These are phyloP conservation scores for Stylonectria norvegica DNA, from an alignment of 2,329 filamentous ascomycete species.

Conservation along the genomic window DNA sequence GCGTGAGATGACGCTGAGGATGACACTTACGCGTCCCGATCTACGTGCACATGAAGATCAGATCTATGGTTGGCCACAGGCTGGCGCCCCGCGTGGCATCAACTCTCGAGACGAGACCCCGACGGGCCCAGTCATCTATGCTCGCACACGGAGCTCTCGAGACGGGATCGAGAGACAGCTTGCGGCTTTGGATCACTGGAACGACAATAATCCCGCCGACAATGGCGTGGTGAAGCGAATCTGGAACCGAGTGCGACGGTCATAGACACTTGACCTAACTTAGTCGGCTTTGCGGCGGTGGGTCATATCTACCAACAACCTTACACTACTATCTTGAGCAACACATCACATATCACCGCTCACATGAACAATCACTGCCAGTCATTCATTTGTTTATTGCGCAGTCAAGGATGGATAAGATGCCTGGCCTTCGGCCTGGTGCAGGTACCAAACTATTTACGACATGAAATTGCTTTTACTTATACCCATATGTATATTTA, in stretches of 20 bases:
- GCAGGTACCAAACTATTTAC: background rate
- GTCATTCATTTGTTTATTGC: background rate
- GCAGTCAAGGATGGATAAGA: too few species aligned
- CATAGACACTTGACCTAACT: too few species aligned
- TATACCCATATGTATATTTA: conserved; percentile 5
- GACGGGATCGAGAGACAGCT: conserved; percentile 54
- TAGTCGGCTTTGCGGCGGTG: too few species aligned
- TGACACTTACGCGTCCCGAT: conserved; percentile 91
- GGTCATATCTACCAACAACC: too few species aligned
- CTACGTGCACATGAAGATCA: conserved; percentile 71
- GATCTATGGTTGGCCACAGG: conserved; percentile 65
- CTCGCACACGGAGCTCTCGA: conserved; percentile 40
- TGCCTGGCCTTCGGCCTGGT: too few species aligned
- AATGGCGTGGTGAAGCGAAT: conserved; percentile 58
- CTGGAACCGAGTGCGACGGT: conserved; percentile 59
- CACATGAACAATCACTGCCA: background rate
- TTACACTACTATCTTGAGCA: too few species aligned
- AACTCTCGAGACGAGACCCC: conserved; percentile 32
- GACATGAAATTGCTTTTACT: conserved; percentile 3
- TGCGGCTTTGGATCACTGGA: conserved; percentile 50
- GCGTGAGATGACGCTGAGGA: conserved; percentile 89
- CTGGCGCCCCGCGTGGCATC: conserved; percentile 42
- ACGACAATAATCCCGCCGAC: conserved; percentile 36
- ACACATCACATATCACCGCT: background rate
- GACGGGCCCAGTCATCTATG: conserved; percentile 16